Conservation (phyloP, 2,329 filamentous ascomycete species). For the Colletotrichum agaves region DNA sequence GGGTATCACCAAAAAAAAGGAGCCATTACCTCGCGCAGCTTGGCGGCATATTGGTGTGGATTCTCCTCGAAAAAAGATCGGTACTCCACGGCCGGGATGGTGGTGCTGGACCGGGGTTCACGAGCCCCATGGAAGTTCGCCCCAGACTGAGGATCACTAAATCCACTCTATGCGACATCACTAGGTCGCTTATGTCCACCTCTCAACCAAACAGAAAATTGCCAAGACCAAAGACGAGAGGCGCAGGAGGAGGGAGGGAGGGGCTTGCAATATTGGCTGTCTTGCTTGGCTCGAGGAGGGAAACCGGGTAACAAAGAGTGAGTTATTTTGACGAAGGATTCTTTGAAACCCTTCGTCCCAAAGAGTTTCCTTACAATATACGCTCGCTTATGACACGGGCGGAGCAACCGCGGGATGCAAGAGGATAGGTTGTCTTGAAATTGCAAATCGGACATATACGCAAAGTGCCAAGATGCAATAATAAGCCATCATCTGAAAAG, state of each 20-base stretch:
- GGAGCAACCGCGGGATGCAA: neutral
- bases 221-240: constrained; percentile 22
- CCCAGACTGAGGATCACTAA: constrained; percentile 20
- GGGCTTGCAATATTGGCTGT: neutral
- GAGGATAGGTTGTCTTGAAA: neutral
- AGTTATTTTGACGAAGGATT: neutral
- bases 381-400: neutral
- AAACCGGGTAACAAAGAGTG: neutral
- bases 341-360: no score
- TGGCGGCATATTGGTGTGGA: neutral
- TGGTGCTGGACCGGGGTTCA: neutral
- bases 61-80: constrained; percentile 10
- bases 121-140: neutral
- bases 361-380: no score
- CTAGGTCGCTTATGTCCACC: no score
- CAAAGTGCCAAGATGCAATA: neutral
- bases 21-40: neutral
- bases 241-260: constrained; percentile 8
- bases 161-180: neutral
- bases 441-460: neutral
- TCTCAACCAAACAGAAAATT: neutral
- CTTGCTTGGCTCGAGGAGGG: neutral
- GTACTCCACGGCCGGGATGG: neutral
- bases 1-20: constrained; percentile 7
- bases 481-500: neutral